Evolutionary conservation across 2,329 filamentous ascomycete genomes (phyloP), one percentile per base, ranked within the genome.

Genomic region (Scedosporium boydii): DNA sequence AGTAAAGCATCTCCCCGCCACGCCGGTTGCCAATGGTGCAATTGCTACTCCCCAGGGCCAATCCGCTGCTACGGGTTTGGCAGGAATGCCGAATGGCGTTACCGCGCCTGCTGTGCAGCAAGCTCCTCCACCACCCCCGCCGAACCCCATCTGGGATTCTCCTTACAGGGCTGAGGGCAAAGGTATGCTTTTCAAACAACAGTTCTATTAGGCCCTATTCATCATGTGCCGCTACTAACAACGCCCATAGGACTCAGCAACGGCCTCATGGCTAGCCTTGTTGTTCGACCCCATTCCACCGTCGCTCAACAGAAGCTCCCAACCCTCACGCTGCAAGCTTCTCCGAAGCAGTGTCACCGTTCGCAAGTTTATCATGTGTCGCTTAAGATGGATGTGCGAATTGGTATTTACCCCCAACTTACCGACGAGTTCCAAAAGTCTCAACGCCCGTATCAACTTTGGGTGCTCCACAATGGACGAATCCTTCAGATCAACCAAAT

Each of bases 361-460:
- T 86, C 88, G 70, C 77, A 82, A 41, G 77, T 90, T 62, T 81
- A 84, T 42, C 76, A 96, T 38, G 79, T 82, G 1, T 87, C 91
- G 3, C 86, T 87, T 60, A 76, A 84, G 6, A 83, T 23, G 12
- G 44, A 21, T 26, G 18, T 23, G 9, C 87, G 87, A 63, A 76
- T 96, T n/a, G 88, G 92, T 64, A 81, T 96, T 63, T 79, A 84
- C 23, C 87, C 89, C 3, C 82, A 81, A 10, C 78, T 96, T 18
- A 83, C 86, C 0, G 75, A 85, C 7, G 80, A 81, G 41, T 75
- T 90, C 4, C 83, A 87, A 18, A 81, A 88, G 68, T 82, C 85
- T 29, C 85, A 90, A 51, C 86, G 90, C 38, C 85, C 90, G 59
- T 91, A 90, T 75, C 91, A 88, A 70, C 76, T 95, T 42, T 92